These are phyloP conservation scores for Aphanomyces cochlioides DNA, from an alignment of 352 stramenopile species.

Conservation along the genomic window DNA sequence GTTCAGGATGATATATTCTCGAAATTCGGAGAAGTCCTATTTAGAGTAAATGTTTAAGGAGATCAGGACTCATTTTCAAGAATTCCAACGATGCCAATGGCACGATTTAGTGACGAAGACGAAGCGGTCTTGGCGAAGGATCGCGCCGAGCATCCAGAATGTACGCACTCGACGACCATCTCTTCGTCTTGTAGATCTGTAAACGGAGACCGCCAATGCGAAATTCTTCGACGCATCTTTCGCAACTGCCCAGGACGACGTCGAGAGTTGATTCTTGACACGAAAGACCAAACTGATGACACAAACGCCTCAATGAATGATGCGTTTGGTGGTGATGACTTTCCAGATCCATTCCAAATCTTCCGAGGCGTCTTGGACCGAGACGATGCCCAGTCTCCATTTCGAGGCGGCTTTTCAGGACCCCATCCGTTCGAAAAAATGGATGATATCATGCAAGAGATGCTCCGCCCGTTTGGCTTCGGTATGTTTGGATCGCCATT, in stretches of 20 bases:
- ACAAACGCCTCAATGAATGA: background rate
- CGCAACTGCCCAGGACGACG: conserved; percentile 64
- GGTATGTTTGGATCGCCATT: conserved; percentile 4
- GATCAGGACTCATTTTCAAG: no score
- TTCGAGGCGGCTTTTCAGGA: background rate
- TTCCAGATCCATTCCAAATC: conserved; percentile 8
- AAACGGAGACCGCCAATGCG: conserved; percentile 82
- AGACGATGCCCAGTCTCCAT: conserved; percentile 1
- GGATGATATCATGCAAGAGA: conserved; percentile 27
- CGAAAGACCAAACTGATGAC: conserved; percentile 7
- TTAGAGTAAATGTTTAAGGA: no score
- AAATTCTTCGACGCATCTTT: conserved; percentile 84
- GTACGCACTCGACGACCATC: conserved; percentile 76
- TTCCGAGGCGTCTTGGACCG: background rate
- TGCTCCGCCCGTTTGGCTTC: conserved; percentile 24
- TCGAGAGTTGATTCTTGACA: conserved; percentile 39
- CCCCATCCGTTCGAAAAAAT: conserved; percentile 24
- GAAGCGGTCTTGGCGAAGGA: conserved; percentile 25
- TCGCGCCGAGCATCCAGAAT: conserved; percentile 35
- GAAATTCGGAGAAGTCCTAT: no score
- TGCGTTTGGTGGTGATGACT: background rate
- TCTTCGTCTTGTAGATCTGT: conserved; percentile 73
- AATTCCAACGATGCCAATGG: background rate
- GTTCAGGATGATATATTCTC: no score
- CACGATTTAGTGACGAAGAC: conserved; percentile 5